Evolutionary conservation across 495 filamentous ascomycete genomes (phyloP), one percentile per base, ranked within the genome.

Genomic region (Penicillium manginii): DNA sequence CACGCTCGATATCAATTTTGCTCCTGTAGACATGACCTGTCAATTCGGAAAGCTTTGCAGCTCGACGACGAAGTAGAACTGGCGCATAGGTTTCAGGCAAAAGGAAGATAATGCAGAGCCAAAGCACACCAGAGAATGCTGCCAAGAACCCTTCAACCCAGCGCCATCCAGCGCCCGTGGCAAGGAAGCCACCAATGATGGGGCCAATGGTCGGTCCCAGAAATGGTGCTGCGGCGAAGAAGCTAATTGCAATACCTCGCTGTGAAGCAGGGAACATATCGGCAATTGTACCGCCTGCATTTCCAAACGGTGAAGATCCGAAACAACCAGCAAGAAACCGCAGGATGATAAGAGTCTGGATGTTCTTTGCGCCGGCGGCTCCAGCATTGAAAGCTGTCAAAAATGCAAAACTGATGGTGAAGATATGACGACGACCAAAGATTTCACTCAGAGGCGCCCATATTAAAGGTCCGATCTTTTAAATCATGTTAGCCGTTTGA

Each of bases 301-400:
- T 91, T 6, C 86, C 88, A 58, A 91, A 65, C 7, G 86, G 81
- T 1, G 86, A 87, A 5, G 84, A 83, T n/a, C 89, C 89, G 64
- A 90, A 88, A 14, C 85, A 80, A 18, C 89, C 86, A n/a, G 84
- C 86, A 37, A 91, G 82, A 77, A 91, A 90, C 29, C 89, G 85
- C 15, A 91, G 77, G 53, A 91, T 79, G 51, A 90, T 69, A 2
- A 92, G 71, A 0, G 84, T 82, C 54, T 81, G 58, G 31, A 88
- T 84, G 60, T 88, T 89, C 45, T 81, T 73, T 2, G 85, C 68
- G 11, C 81, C 79, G 3, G 83, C 82, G 17, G 83, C 81, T n/a
- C 80, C 88, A 29, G 83, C 84, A 59, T 83, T 89, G 72, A 91
- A 91, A 1, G 83, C 80, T 9, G 87, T 83, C 57, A 90, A 70